Conservation (phyloP, 805 yeast genomes). For the Metschnikowia koreensis region DNA sequence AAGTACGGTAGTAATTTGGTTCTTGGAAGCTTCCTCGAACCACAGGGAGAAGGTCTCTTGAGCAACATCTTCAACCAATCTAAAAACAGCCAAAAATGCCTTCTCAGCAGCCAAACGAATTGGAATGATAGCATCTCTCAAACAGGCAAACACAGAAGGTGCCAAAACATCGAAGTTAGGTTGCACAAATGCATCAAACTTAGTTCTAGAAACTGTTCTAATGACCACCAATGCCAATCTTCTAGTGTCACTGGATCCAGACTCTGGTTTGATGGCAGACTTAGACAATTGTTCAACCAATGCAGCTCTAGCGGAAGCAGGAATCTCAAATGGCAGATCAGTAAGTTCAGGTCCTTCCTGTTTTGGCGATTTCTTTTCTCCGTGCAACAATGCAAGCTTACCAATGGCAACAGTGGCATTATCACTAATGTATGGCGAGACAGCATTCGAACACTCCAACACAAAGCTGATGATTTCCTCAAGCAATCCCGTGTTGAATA, state of each 20-base stretch:
- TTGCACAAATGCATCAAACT: constrained; percentile 48
- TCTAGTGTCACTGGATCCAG: constrained; percentile 71
- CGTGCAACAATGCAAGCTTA: constrained; percentile 61
- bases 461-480: constrained; percentile 51
- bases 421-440: constrained; percentile 59
- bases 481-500: constrained; percentile 52
- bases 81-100: constrained; percentile 72
- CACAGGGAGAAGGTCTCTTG: constrained; percentile 57
- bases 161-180: constrained; percentile 57
- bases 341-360: constrained; percentile 13
- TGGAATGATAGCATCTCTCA: constrained; percentile 87
- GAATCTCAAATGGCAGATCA: constrained; percentile 36
- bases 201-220: constrained; percentile 69
- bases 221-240: constrained; percentile 73
- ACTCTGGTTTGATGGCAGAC: constrained; percentile 49
- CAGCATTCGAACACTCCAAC: constrained; percentile 40
- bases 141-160: constrained; percentile 75
- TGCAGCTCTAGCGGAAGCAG: constrained; percentile 38
- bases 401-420: constrained; percentile 80
- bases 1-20: constrained; percentile 40
- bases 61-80: constrained; percentile 64
- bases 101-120: constrained; percentile 93
- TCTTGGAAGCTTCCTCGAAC: constrained; percentile 46
- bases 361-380: constrained; percentile 32
- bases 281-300: constrained; percentile 53